Evolutionary conservation across 2,329 filamentous ascomycete genomes (phyloP).

Genomic region (Knoxdaviesia proteae): DNA sequence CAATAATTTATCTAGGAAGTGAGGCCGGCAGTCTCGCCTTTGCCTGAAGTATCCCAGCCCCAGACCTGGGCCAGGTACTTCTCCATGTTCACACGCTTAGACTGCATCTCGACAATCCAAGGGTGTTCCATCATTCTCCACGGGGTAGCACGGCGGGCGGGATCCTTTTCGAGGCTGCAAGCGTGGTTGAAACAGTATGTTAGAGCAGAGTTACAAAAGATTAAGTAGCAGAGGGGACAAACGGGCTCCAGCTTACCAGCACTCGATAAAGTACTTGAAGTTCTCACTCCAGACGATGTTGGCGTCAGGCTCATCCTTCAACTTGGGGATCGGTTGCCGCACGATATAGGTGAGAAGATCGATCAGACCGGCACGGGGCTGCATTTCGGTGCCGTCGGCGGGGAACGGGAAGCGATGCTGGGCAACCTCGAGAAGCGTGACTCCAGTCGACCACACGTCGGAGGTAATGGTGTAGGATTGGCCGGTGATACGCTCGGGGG

Average conservation of each 20-base stretch:
- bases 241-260: conserved; percentile 51
- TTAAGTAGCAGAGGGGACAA: conserved; percentile 2
- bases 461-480: conserved; percentile 97
- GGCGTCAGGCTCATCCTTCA: conserved; percentile 84
- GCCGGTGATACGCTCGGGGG: conserved; percentile 89
- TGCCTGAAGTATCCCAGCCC: conserved; percentile 51
- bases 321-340: conserved; percentile 76
- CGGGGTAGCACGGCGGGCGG: conserved; percentile 66
- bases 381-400: conserved; percentile 87
- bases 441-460: conserved; percentile 93
- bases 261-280: conserved; percentile 99
- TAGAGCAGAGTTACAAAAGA: neutral
- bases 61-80: conserved; percentile 88
- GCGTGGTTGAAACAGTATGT: conserved; percentile 5
- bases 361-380: conserved; percentile 78
- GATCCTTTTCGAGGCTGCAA: conserved; percentile 77
- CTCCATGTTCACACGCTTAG: conserved; percentile 93
- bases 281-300: conserved; percentile 89
- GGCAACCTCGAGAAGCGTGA: conserved; percentile 95
- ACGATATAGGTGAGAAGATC: conserved; percentile 96
- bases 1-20: neutral
- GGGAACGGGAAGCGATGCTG: conserved; percentile 98
- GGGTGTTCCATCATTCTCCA: conserved; percentile 99
- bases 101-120: conserved; percentile 93
- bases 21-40: too few species aligned